phyloP scores from a whole-genome alignment of 352 stramenopile genomes.

The Salisapilia sapeloensis region DNA sequence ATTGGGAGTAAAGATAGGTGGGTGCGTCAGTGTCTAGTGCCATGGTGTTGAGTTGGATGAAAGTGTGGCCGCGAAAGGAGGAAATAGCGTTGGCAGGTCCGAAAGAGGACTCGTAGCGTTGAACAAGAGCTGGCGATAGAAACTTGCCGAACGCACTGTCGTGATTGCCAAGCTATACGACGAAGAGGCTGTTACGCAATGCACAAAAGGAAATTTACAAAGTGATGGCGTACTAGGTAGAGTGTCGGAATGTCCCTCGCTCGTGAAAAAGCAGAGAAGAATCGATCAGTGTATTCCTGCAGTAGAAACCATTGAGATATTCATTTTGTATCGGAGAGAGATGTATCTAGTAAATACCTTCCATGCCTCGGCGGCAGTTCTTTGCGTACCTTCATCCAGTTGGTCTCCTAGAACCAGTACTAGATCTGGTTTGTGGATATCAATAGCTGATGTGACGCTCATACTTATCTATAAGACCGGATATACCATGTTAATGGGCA shows the following conservation, averaged over 20 bases:
- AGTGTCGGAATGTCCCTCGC: slow-evolving; percentile 24
- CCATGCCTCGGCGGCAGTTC: slow-evolving; percentile 28
- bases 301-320: neutral
- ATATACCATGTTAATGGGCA: no score
- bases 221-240: slow-evolving; percentile 16
- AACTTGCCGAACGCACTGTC: slow-evolving; percentile 47
- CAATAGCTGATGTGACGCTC: slow-evolving; percentile 27
- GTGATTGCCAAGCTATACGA: slow-evolving; percentile 45
- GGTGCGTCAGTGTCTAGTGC: slow-evolving; percentile 41
- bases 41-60: slow-evolving; percentile 67
- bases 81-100: slow-evolving; percentile 30
- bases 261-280: slow-evolving; percentile 19
- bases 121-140: slow-evolving; percentile 16
- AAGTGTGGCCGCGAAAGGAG: slow-evolving; percentile 24
- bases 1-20: slow-evolving; percentile 24
- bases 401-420: slow-evolving; percentile 58
- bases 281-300: slow-evolving; percentile 30
- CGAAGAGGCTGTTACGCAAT: neutral
- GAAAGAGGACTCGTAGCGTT: slow-evolving; percentile 42
- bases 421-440: slow-evolving; percentile 29
- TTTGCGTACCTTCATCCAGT: slow-evolving; percentile 43
- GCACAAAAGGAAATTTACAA: neutral
- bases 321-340: neutral
- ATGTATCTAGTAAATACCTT: slow-evolving; percentile 9
- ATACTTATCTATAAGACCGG: no score